A percentile compares a stretch with the other conserved stretches of the same genome.
Evolutionary conservation across 345 rosid species (phyloP).

Genomic region (Ceriops tagal): DNA sequence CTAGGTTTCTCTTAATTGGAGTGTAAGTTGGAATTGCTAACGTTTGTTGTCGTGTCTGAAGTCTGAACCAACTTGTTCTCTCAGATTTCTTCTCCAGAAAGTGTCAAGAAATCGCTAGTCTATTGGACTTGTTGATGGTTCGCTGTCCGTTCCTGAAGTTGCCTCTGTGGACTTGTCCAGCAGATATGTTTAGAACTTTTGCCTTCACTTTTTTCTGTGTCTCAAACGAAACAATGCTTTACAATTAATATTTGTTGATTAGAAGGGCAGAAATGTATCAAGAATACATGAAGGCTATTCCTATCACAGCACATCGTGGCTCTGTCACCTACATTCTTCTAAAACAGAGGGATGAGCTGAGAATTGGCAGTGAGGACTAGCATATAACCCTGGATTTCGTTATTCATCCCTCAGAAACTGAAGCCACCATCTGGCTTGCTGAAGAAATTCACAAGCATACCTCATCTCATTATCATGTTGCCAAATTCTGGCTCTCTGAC

Average conservation of each 20-base stretch:
- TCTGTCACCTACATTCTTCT: slow-evolving; percentile 64
- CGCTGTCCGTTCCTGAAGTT: too few species aligned
- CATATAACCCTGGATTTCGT: slow-evolving; percentile 46
- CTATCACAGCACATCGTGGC: slow-evolving; percentile 56
- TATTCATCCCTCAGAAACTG: slow-evolving; percentile 80
- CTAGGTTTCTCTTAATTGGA: background rate
- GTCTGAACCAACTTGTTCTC: slow-evolving; percentile 1
- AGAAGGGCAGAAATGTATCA: slow-evolving; percentile 74
- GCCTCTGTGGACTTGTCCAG: background rate
- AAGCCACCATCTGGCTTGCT: slow-evolving; percentile 76
- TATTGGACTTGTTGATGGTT: too few species aligned
- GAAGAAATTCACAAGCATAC: slow-evolving; percentile 75
- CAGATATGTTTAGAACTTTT: background rate
- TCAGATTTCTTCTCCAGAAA: background rate
- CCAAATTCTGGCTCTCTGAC: slow-evolving; percentile 63
- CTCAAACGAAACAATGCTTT: background rate
- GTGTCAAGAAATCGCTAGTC: too few species aligned
- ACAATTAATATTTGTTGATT: slow-evolving; percentile 35
- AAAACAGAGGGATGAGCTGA: slow-evolving; percentile 66
- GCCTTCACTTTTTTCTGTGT: background rate
- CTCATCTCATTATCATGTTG: slow-evolving; percentile 55
- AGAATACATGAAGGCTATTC: slow-evolving; percentile 70
- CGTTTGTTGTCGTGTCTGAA: background rate
- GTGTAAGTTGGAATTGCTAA: background rate
- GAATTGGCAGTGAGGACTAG: slow-evolving; percentile 53